These are phyloP conservation scores for Coemansia sp. DNA, from an alignment of 192 early-diverging fungal genomes.

Conservation along the genomic window DNA sequence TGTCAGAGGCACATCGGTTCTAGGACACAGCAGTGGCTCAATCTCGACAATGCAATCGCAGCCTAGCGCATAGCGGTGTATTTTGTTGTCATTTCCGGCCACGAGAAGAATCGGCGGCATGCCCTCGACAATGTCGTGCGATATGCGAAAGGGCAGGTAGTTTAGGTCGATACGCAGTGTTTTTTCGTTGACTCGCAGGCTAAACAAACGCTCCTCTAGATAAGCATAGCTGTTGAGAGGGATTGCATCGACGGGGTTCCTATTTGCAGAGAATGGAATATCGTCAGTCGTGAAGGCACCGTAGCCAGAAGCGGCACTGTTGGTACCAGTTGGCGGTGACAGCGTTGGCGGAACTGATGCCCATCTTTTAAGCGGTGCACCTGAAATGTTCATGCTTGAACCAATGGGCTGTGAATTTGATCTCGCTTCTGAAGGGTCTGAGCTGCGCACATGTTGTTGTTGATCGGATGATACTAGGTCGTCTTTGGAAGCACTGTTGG, in stretches of 20 bases:
- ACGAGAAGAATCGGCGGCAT: slow-evolving; percentile 46
- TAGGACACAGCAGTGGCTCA: slow-evolving; percentile 42
- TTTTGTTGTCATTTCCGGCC: slow-evolving; percentile 45
- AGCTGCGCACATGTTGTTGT: not conserved
- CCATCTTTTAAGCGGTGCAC: not conserved
- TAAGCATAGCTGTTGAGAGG: slow-evolving; percentile 46
- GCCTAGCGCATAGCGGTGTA: slow-evolving; percentile 52
- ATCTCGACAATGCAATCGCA: slow-evolving; percentile 43
- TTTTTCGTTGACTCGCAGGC: slow-evolving; percentile 13
- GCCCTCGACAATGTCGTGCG: slow-evolving; percentile 42
- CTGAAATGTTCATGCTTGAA: not conserved
- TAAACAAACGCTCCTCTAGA: slow-evolving; percentile 49
- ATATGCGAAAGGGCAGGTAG: slow-evolving; percentile 53
- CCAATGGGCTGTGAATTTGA: slow-evolving; percentile 1
- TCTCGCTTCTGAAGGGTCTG: not conserved
- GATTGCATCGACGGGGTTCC: slow-evolving; percentile 3
- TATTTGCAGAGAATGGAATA: not conserved
- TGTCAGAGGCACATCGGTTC: slow-evolving; percentile 31
- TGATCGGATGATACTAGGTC: not conserved
- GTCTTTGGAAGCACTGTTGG: not conserved
- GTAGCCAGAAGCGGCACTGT: not conserved
- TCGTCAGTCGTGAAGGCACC: not conserved
- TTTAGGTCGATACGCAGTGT: slow-evolving; percentile 30
- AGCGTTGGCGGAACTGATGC: slow-evolving; percentile 1
- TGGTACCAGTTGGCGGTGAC: not conserved